phyloP scores from a whole-genome alignment of 495 filamentous ascomycete genomes.

The Achaetomiella virescens region DNA sequence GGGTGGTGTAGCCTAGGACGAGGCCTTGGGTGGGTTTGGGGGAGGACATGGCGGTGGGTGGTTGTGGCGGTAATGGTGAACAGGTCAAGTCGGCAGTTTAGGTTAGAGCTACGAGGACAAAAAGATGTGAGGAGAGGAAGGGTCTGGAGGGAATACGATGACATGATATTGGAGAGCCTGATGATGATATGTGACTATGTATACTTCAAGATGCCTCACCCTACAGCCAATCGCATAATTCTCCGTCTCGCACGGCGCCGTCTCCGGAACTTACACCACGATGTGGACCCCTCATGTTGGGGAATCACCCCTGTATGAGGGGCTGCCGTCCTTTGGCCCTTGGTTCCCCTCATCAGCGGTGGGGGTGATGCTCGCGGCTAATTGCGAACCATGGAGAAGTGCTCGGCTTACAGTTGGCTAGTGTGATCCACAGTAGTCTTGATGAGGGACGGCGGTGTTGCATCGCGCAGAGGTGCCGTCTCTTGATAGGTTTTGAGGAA shows the following conservation, averaged over 20 bases:
- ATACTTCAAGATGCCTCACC: neutral
- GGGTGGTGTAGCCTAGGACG: constrained; percentile 43
- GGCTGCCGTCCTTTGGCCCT: constrained; percentile 1
- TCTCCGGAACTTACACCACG: neutral
- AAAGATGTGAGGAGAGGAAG: neutral
- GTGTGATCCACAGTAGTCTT: neutral
- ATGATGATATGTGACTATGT: neutral
- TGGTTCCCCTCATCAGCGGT: neutral
- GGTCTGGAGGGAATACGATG: no score
- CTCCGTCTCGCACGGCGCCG: constrained; percentile 13
- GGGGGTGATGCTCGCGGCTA: constrained; percentile 17
- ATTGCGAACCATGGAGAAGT: constrained; percentile 11
- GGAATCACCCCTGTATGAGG: neutral
- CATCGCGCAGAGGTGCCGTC: no score
- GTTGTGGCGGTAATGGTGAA: neutral
- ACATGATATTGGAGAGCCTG: neutral
- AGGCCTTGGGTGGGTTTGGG: constrained; percentile 31
- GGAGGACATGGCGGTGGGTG: neutral
- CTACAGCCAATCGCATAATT: constrained; percentile 14
- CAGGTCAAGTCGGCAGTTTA: neutral
- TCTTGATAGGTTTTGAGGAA: no score
- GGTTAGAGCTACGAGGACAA: neutral
- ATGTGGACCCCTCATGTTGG: constrained; percentile 5
- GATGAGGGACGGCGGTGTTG: neutral
- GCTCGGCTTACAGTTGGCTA: no score